Evolutionary conservation across 2,329 filamentous ascomycete genomes (phyloP).

Genomic region (Penicillium palitans): DNA sequence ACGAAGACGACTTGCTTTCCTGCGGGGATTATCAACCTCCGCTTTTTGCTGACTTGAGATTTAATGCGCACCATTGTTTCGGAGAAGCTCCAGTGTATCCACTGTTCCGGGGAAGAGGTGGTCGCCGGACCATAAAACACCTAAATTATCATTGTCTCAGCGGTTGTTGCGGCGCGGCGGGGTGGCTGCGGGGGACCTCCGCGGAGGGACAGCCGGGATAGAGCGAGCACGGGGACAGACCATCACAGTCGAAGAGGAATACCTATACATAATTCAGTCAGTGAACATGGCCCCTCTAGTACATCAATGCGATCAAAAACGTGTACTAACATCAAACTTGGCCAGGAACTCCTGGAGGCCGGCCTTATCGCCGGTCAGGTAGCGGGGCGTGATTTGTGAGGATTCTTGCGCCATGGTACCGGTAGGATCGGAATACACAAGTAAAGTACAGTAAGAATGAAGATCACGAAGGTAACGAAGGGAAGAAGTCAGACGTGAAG

Average conservation of each 20-base stretch:
- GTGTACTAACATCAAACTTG: constrained; percentile 78
- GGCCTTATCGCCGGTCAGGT: constrained; percentile 75
- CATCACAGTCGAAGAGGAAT: constrained; percentile 97
- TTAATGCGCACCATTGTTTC: constrained; percentile 65
- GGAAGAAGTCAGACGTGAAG: not conserved
- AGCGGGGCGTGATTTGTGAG: constrained; percentile 40
- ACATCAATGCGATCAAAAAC: not conserved
- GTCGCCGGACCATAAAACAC: constrained; percentile 95
- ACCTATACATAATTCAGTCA: constrained; percentile 56
- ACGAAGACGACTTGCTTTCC: constrained; percentile 94
- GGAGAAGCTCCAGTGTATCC: constrained; percentile 80
- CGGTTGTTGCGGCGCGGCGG: constrained; percentile 28
- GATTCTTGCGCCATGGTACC: constrained; percentile 14
- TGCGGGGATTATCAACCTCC: constrained; percentile 38
- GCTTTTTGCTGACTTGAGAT: not conserved
- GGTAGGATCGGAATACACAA: too few relatives aligned
- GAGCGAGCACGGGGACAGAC: constrained; percentile 51
- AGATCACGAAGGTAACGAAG: not conserved
- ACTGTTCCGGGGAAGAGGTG: constrained; percentile 81
- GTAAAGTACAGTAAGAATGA: not conserved
- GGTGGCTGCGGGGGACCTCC: not conserved
- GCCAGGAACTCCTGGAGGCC: constrained; percentile 82
- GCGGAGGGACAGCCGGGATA: constrained; percentile 5
- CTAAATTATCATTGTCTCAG: constrained; percentile 55
- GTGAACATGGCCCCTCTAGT: not conserved